Percentiles rank a stretch among this genome's conserved stretches.
Conservation (phyloP, 2,329 filamentous ascomycete species). For the Aspergillus piperis region DNA sequence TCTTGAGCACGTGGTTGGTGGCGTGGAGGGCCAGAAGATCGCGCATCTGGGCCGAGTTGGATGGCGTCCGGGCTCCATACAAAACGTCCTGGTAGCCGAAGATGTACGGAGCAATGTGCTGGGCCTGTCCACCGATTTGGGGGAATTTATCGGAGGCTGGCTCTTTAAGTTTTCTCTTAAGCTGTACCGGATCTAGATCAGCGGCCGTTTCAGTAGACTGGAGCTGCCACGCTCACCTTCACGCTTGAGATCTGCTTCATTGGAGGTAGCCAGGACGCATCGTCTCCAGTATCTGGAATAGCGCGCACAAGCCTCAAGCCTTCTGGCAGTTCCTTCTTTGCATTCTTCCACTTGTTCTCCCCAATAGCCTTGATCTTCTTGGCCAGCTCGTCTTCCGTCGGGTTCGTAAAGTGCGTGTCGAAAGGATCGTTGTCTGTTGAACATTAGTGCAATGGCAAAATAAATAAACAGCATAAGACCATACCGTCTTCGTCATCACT, state of each 20-base stretch:
- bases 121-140: conserved; percentile 63
- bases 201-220: background rate
- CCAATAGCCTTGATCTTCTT: conserved; percentile 51
- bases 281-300: conserved; percentile 32
- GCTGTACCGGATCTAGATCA: conserved; percentile 49
- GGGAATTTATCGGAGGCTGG: conserved; percentile 56
- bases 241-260: conserved; percentile 36
- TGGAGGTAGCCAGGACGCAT: conserved; percentile 28
- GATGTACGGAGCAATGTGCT: conserved; percentile 67
- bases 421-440: conserved; percentile 69
- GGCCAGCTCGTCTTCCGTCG: conserved; percentile 62
- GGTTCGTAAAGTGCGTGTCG: conserved; percentile 73
- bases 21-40: conserved; percentile 77
- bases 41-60: conserved; percentile 69
- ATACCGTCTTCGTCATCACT: conserved; percentile 42
- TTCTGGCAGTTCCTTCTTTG: conserved; percentile 40
- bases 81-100: conserved; percentile 83
- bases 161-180: conserved; percentile 70
- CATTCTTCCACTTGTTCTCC: conserved; percentile 52
- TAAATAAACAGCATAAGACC: background rate
- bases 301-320: conserved; percentile 34
- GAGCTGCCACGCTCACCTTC: conserved; percentile 32
- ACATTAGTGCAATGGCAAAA: conserved; percentile 40
- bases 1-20: conserved; percentile 91
- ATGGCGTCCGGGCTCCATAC: conserved; percentile 69